Evolutionary conservation across 768 basidiomycete genomes (phyloP).

Genomic region (Crepidotus variabilis): DNA sequence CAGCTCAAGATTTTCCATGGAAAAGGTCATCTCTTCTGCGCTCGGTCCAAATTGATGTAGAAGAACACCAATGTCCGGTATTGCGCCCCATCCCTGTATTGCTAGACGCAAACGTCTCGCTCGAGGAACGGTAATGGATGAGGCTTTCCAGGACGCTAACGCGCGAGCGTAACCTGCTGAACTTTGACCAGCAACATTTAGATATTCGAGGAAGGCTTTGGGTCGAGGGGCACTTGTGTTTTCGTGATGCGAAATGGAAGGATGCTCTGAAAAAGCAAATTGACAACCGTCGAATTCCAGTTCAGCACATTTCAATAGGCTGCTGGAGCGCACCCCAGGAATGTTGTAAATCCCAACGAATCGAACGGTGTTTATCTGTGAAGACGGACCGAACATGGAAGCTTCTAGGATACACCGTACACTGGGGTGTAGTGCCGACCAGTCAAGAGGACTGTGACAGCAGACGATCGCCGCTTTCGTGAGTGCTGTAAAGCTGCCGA

Average conservation of each 20-base stretch:
- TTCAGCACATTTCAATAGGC: background rate
- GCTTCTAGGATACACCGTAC: background rate
- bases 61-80: background rate
- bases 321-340: background rate
- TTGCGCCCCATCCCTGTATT: background rate
- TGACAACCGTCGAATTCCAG: background rate
- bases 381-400: background rate
- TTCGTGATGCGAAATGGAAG: no score
- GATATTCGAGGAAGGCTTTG: background rate
- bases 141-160: background rate
- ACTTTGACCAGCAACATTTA: background rate
- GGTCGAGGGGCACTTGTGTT: background rate
- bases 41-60: background rate
- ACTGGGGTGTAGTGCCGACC: background rate
- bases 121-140: background rate
- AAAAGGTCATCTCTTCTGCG: background rate
- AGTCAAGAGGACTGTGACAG: background rate
- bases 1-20: background rate
- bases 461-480: background rate
- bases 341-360: background rate
- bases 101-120: background rate
- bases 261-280: background rate
- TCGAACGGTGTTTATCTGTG: background rate
- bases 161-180: background rate
- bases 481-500: background rate